Percentiles rank a stretch among this genome's conserved stretches.
These are phyloP conservation scores for Coemansia sp. DNA, from an alignment of 192 early-diverging fungal species.

Conservation along the genomic window DNA sequence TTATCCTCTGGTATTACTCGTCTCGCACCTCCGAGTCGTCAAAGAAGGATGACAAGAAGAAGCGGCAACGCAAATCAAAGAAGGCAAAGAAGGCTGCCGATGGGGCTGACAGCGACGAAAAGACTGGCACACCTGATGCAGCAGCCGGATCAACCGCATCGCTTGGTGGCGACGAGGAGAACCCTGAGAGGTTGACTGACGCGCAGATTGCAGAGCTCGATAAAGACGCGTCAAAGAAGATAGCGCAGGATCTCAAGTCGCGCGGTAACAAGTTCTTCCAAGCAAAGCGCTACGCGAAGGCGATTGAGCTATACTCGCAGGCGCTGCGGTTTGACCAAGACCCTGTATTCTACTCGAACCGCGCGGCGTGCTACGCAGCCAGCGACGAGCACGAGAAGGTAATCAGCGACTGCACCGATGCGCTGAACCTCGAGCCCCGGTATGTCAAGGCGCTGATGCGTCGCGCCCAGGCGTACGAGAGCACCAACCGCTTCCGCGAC, in stretches of 20 bases:
- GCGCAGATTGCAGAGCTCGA: slow-evolving; percentile 57
- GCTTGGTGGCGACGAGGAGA: slow-evolving; percentile 42
- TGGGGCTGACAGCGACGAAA: neutral
- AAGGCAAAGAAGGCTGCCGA: slow-evolving; percentile 44
- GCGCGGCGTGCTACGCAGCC: slow-evolving; percentile 90
- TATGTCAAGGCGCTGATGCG: slow-evolving; percentile 89
- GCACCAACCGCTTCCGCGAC: slow-evolving; percentile 50
- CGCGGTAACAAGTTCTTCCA: slow-evolving; percentile 88
- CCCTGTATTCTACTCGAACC: slow-evolving; percentile 93
- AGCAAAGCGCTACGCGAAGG: slow-evolving; percentile 81
- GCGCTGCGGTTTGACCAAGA: slow-evolving; percentile 82
- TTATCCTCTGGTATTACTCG: slow-evolving; percentile 69
- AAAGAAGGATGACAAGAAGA: slow-evolving; percentile 47
- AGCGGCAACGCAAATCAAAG: slow-evolving; percentile 42
- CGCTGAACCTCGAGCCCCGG: slow-evolving; percentile 78
- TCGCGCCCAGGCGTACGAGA: slow-evolving; percentile 69
- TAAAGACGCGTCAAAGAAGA: slow-evolving; percentile 53
- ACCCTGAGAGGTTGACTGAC: slow-evolving; percentile 50
- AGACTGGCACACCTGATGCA: slow-evolving; percentile 10
- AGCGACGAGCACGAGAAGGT: slow-evolving; percentile 71
- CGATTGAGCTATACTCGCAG: slow-evolving; percentile 84
- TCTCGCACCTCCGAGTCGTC: slow-evolving; percentile 21
- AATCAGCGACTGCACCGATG: slow-evolving; percentile 83
- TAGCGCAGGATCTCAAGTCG: slow-evolving; percentile 77
- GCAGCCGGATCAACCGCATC: slow-evolving; percentile 21